phyloP scores from a whole-genome alignment of 805 yeast species.

The Candida parachauliodes region DNA sequence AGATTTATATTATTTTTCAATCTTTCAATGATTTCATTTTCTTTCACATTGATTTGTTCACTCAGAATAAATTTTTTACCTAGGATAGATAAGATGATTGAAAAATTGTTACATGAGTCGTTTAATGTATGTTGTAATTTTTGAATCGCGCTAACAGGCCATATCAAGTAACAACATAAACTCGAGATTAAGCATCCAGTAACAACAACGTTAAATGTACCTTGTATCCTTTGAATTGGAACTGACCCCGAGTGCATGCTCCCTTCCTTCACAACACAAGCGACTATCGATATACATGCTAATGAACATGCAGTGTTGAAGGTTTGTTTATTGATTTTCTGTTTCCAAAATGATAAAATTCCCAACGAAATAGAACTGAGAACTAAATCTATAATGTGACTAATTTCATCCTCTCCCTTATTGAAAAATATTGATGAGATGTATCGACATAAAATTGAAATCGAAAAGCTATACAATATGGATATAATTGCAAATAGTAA shows the following conservation, averaged over 20 bases:
- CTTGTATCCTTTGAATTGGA: constrained; percentile 50
- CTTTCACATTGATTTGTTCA: constrained; percentile 39
- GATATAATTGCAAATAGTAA: constrained; percentile 56
- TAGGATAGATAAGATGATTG: constrained; percentile 44
- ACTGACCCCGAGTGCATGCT: constrained; percentile 54
- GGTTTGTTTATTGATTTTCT: constrained; percentile 59
- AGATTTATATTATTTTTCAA: constrained; percentile 39
- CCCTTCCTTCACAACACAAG: constrained; percentile 74
- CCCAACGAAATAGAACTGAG: constrained; percentile 59
- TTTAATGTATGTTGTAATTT: constrained; percentile 45
- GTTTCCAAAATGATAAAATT: constrained; percentile 64
- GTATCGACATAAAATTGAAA: constrained; percentile 50
- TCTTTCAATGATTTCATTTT: constrained; percentile 29
- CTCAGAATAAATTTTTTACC: constrained; percentile 50
- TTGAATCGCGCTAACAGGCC: constrained; percentile 59
- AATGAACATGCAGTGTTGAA: constrained; percentile 81
- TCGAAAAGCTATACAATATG: constrained; percentile 48
- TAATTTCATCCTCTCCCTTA: constrained; percentile 44
- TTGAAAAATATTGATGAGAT: constrained; percentile 46
- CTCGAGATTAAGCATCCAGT: constrained; percentile 61
- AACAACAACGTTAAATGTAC: constrained; percentile 54
- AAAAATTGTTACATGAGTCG: constrained; percentile 49
- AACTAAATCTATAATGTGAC: constrained; percentile 52
- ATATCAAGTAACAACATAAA: constrained; percentile 55
- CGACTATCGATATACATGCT: constrained; percentile 66